A percentile compares a stretch with the other conserved stretches of the same genome.
Evolutionary conservation across 345 rosid genomes (phyloP).

Genomic region (Pugionium dolabratum): DNA sequence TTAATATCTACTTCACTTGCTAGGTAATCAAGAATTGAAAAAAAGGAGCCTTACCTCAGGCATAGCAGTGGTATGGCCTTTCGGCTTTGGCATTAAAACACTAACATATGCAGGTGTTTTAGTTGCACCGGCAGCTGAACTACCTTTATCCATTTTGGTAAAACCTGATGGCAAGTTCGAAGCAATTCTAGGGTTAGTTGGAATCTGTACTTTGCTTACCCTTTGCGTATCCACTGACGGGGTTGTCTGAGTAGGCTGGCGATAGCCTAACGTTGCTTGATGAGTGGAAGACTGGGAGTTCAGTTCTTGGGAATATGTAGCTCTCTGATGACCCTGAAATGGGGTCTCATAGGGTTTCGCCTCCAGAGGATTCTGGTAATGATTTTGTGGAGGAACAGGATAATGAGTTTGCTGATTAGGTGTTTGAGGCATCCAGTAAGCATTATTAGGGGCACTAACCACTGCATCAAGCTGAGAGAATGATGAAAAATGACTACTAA

Average conservation of each 20-base stretch:
- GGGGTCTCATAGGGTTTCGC: slow-evolving; percentile 57
- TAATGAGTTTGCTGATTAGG: slow-evolving; percentile 62
- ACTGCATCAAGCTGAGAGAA: slow-evolving; percentile 64
- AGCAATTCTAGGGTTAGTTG: slow-evolving; percentile 96
- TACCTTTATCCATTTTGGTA: slow-evolving; percentile 67
- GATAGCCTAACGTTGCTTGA: slow-evolving; percentile 51
- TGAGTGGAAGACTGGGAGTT: slow-evolving; percentile 55
- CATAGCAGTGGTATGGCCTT: slow-evolving; percentile 63
- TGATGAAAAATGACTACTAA: slow-evolving; percentile 25
- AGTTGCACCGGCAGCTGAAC: slow-evolving; percentile 45
- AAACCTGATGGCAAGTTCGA: slow-evolving; percentile 78
- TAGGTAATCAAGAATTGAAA: slow-evolving; percentile 27
- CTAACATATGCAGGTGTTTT: slow-evolving; percentile 82
- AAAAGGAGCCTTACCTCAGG: slow-evolving; percentile 58
- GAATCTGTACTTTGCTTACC: slow-evolving; percentile 87
- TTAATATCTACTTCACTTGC: slow-evolving; percentile 30
- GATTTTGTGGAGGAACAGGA: slow-evolving; percentile 57
- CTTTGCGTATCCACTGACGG: slow-evolving; percentile 60
- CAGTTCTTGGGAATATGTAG: slow-evolving; percentile 57
- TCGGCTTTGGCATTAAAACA: slow-evolving; percentile 67
- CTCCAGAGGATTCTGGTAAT: slow-evolving; percentile 63
- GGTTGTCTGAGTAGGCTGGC: slow-evolving; percentile 51
- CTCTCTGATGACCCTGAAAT: slow-evolving; percentile 69
- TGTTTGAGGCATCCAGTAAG: slow-evolving; percentile 68
- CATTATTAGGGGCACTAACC: slow-evolving; percentile 61